Evolutionary conservation across 2,329 filamentous ascomycete genomes (phyloP), one percentile per base, ranked within the genome.

Genomic region (Exophiala viscosa): DNA sequence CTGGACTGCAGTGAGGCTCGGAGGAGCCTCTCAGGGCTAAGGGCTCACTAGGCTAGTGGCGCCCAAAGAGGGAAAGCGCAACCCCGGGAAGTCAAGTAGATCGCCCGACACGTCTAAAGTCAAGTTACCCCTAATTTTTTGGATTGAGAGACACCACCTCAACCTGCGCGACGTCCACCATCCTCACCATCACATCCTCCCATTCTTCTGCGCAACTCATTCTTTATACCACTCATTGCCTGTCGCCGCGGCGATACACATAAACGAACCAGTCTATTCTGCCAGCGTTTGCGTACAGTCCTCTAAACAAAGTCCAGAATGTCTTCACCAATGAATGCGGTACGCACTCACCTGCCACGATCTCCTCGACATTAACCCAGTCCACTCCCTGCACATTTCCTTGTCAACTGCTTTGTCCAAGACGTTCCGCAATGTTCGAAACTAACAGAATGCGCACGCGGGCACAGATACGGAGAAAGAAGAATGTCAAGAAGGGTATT

Each of bases 401-500:
- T 10, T 15, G 18, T 15, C 42, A n/a, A 33, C 49, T 48, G n/a
- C 36, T 40, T 43, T 35, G 17, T 23, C 13, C 15, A 45, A 35
- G 11, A 13, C 9, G 13, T 36, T 8, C 14, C 46, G 43, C 20
- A 17, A 54, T 57, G 53, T 48, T 50, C 39, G 57, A 53, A 44
- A 52, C 58, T 57, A 57, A 57, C 39, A 48, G 34, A 15, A 50
- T 57, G 54, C 55, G 49, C 48, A 51, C 46, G 45, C 73, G 90
- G 85, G 89, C 95, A 76, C 93, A 96, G 88, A 91, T 96, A 73
- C 91, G 93, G 78, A 87, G 90, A 77, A 99, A 99, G 92, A 99
- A 99, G 88, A 97, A 99, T 83, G 92, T 99, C 79, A 96, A 96
- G 88, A 96, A 96, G 84, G 93, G 93, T 71, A 97, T 99, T 71